Base-by-base conservation (phyloP, 2,329 filamentous ascomycete genomes). In the Xylaria sp. region DNA sequence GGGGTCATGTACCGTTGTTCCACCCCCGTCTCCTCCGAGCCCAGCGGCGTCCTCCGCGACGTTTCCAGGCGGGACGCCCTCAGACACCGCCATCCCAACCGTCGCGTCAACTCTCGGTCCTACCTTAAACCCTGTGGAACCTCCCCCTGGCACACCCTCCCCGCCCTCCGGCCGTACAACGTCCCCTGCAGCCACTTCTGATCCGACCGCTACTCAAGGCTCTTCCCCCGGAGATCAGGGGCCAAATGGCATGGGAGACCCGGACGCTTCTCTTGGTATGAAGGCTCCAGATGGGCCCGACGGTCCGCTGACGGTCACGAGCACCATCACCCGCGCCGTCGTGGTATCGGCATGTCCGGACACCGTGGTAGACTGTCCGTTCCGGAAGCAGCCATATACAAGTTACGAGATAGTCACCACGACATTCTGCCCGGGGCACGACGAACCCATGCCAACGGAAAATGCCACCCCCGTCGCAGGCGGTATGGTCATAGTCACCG, bases 241-340 rank as follows among this genome's bases (percentile, higher is more conserved):
- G 25, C 6, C 25, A 10, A 33, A 33, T 33, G 15, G 28, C 12
- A 10, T 13, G n/a, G 52, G 18, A n/a, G 13, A 54, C 18, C 25
- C 51, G 6, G 28, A 31, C n/a, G 51, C 25, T n/a, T 13, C 41
- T 28, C 23, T 15, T 0, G 23, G 0, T 3, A 7, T 25, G 15
- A 46, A 13, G 6, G n/a, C 23, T 39, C 63, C 20, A 43, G 15
- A 31, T 41, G 49, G 10, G 9, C 18, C 20, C 13, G 51, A 39
- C 0, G 20, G 3, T 2, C 51, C 46, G 20, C 59, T 41, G 3
- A 70, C 62, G 41, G 74, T 77, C 60, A 77, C 73, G 1, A 71
- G 65, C 48, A 78, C 77, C 4, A 56, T 77, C 9, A 71, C 75
- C 28, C 73, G 73, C n/a, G 66, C 69, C 31, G 59, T 75, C 46